phyloP scores from a whole-genome alignment of 2,329 filamentous ascomycete genomes.

The Calonectria hawksworthii region DNA sequence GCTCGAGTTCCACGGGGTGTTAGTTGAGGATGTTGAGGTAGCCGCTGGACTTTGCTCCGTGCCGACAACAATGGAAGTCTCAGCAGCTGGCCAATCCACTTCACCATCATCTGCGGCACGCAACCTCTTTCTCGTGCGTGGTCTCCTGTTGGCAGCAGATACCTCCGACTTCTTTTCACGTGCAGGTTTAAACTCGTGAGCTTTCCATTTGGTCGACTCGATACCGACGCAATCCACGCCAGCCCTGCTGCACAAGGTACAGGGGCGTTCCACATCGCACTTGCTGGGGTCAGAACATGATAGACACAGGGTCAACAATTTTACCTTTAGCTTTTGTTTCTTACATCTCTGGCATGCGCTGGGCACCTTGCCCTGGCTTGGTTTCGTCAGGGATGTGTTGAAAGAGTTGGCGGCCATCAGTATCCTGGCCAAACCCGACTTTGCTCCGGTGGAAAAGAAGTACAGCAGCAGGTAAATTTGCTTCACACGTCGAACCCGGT shows the following conservation, averaged over 20 bases:
- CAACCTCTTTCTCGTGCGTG: not conserved
- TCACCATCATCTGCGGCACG: not conserved
- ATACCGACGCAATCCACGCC: not conserved
- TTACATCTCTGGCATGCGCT: constrained; percentile 15
- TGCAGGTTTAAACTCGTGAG: not conserved
- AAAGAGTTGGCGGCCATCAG: not conserved
- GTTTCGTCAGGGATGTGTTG: not conserved
- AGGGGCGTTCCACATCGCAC: constrained; percentile 19
- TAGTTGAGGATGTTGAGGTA: not conserved
- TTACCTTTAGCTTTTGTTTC: constrained; percentile 18
- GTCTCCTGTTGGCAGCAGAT: not conserved
- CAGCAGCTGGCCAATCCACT: not conserved
- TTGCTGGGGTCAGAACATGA: not conserved
- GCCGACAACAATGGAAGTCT: not conserved
- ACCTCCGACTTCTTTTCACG: not conserved
- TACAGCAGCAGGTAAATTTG: not conserved
- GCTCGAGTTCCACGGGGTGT: constrained; percentile 1
- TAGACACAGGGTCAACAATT: not conserved
- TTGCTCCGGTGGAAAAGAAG: not conserved
- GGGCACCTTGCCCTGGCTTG: not conserved
- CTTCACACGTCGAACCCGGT: not conserved
- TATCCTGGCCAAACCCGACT: not conserved
- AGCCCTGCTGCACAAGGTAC: constrained; percentile 9
- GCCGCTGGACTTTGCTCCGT: not conserved
- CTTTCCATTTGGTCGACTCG: constrained; percentile 6